These are phyloP conservation scores for Boletellus ananas DNA, from an alignment of 768 basidiomycete genomes.

Conservation along the genomic window DNA sequence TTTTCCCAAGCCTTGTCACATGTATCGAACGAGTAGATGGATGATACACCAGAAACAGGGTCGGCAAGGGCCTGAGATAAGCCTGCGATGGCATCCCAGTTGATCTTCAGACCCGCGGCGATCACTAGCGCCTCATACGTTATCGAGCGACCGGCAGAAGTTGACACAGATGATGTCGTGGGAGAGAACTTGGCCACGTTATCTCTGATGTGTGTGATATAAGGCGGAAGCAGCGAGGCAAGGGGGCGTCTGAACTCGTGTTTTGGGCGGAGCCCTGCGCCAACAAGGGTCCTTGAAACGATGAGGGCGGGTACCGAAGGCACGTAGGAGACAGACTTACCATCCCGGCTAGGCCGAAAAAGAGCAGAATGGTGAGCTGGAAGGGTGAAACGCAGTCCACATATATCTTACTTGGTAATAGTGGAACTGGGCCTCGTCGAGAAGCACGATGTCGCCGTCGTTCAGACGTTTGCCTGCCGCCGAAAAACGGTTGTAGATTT, in stretches of 20 bases:
- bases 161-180: constrained; percentile 65
- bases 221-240: constrained; percentile 64
- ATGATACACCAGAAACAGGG: constrained; percentile 76
- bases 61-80: constrained; percentile 75
- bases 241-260: constrained; percentile 63
- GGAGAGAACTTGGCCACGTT: constrained; percentile 76
- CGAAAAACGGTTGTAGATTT: constrained; percentile 79
- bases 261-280: constrained; percentile 78
- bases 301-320: constrained; percentile 2
- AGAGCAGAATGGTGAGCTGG: neutral
- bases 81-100: constrained; percentile 74
- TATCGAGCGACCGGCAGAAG: constrained; percentile 63
- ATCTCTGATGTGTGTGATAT: constrained; percentile 69
- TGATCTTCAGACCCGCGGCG: constrained; percentile 83
- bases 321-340: constrained; percentile 38
- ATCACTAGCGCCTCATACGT: constrained; percentile 87
- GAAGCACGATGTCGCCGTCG: constrained; percentile 76
- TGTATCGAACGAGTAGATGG: constrained; percentile 87
- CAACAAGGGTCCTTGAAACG: constrained; percentile 77
- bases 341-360: constrained; percentile 71
- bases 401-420: constrained; percentile 42
- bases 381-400: neutral
- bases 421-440: constrained; percentile 80
- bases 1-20: constrained; percentile 88
- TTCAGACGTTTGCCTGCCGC: constrained; percentile 63